These are phyloP conservation scores for Kodamaea restingae DNA, from an alignment of 805 yeast genomes.

Conservation along the genomic window DNA sequence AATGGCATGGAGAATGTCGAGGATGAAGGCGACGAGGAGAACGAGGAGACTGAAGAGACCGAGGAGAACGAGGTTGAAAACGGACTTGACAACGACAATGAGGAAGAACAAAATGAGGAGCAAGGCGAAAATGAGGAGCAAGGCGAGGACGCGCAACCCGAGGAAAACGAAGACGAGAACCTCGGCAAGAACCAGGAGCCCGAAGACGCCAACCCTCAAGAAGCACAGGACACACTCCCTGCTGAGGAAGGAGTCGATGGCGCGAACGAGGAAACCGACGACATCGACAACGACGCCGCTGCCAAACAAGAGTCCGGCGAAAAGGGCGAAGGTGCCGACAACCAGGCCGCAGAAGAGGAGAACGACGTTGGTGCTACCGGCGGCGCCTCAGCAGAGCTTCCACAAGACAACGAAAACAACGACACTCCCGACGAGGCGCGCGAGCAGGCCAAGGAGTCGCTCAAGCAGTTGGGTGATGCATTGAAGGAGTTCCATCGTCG, in stretches of 20 bases:
- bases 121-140: slow-evolving; percentile 17
- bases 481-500: slow-evolving; percentile 89
- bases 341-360: slow-evolving; percentile 52
- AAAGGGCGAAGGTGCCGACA: slow-evolving; percentile 61
- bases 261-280: slow-evolving; percentile 44
- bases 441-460: slow-evolving; percentile 67
- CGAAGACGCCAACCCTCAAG: too few species aligned
- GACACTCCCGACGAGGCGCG: slow-evolving; percentile 51
- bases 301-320: slow-evolving; percentile 57
- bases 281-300: slow-evolving; percentile 53
- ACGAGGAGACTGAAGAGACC: slow-evolving; percentile 37
- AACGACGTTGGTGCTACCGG: slow-evolving; percentile 71
- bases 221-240: too few species aligned
- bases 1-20: neutral
- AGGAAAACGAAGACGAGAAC: slow-evolving; percentile 22
- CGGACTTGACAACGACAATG: slow-evolving; percentile 14
- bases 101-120: slow-evolving; percentile 19
- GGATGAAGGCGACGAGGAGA: slow-evolving; percentile 37
- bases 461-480: slow-evolving; percentile 88
- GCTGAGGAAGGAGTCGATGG: slow-evolving; percentile 54
- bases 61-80: slow-evolving; percentile 11
- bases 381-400: slow-evolving; percentile 34
- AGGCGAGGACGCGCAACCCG: slow-evolving; percentile 20
- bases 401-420: slow-evolving; percentile 37
- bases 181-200: slow-evolving; percentile 5